These are phyloP conservation scores for Anisodus tanguticus DNA, from an alignment of 257 asterid genomes.

Conservation along the genomic window DNA sequence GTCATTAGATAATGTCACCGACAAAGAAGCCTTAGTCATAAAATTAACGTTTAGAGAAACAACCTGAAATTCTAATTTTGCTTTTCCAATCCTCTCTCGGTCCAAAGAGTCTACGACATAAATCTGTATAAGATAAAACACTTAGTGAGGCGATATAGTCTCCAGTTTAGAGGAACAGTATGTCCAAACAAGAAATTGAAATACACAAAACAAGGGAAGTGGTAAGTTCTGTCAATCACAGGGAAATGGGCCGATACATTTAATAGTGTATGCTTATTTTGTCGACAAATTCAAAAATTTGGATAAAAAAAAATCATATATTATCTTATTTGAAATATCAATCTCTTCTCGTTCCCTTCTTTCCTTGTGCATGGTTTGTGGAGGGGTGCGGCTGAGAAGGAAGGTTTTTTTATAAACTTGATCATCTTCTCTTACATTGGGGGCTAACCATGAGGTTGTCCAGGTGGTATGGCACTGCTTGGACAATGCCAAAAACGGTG, in stretches of 20 bases:
- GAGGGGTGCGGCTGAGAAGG: not conserved
- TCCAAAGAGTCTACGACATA: slow-evolving; percentile 97
- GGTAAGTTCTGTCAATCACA: not conserved
- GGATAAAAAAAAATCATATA: not conserved
- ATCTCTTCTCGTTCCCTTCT: not conserved
- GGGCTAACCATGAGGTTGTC: too few species aligned
- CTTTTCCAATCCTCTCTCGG: slow-evolving; percentile 83
- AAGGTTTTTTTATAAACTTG: too few species aligned
- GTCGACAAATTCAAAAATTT: not conserved
- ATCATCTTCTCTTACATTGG: too few species aligned
- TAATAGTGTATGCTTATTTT: not conserved
- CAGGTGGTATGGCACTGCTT: too few species aligned
- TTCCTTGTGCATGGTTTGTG: not conserved
- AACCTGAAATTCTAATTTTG: slow-evolving; percentile 94
- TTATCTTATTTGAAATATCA: not conserved
- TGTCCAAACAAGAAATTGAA: not conserved
- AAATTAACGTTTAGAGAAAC: slow-evolving; percentile 32
- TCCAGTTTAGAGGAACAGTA: not conserved
- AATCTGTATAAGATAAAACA: slow-evolving; percentile 54
- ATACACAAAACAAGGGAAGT: not conserved
- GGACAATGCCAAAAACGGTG: too few species aligned
- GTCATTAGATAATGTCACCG: slow-evolving; percentile 26
- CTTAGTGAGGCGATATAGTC: not conserved
- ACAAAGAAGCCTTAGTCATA: slow-evolving; percentile 35
- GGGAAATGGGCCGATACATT: not conserved